Evolutionary conservation across 768 basidiomycete species (phyloP).

Genomic region (Panaeolus papilionaceus): DNA sequence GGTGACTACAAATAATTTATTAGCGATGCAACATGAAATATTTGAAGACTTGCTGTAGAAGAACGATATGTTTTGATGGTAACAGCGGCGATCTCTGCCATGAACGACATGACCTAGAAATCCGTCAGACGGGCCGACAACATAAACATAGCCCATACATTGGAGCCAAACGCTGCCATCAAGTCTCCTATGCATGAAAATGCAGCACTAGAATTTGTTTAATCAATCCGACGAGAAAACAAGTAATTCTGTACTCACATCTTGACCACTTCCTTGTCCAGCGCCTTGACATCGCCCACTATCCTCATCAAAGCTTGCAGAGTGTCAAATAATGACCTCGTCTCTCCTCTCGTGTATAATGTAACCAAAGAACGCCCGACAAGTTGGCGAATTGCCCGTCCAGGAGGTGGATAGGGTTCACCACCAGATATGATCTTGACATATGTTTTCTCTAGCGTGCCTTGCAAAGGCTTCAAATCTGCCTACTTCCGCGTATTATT

Average conservation of each 20-base stretch:
- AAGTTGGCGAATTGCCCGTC: slow-evolving; percentile 83
- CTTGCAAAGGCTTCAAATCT: slow-evolving; percentile 68
- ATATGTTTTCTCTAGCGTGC: slow-evolving; percentile 64
- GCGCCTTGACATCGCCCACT: slow-evolving; percentile 71
- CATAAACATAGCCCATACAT: slow-evolving; percentile 55
- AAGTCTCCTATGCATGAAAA: slow-evolving; percentile 89
- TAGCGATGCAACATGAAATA: not conserved
- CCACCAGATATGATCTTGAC: slow-evolving; percentile 72
- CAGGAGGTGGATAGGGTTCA: slow-evolving; percentile 79
- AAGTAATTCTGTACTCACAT: slow-evolving; percentile 54
- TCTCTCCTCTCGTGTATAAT: slow-evolving; percentile 83
- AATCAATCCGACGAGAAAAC: slow-evolving; percentile 1
- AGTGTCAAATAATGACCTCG: slow-evolving; percentile 86
- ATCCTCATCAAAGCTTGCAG: slow-evolving; percentile 79
- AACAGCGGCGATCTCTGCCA: slow-evolving; percentile 79
- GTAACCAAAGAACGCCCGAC: slow-evolving; percentile 78
- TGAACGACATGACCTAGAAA: slow-evolving; percentile 92
- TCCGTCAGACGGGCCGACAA: slow-evolving; percentile 6
- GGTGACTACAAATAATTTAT: slow-evolving; percentile 58
- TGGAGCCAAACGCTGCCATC: slow-evolving; percentile 83
- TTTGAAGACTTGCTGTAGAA: slow-evolving; percentile 62
- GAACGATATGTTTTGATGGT: slow-evolving; percentile 74
- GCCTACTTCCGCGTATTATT: slow-evolving; percentile 49
- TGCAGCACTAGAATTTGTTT: slow-evolving; percentile 61
- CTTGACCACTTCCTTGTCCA: slow-evolving; percentile 66